Conservation (phyloP, 1,284 basidiomycete species). For the Fomes fomentarius region DNA sequence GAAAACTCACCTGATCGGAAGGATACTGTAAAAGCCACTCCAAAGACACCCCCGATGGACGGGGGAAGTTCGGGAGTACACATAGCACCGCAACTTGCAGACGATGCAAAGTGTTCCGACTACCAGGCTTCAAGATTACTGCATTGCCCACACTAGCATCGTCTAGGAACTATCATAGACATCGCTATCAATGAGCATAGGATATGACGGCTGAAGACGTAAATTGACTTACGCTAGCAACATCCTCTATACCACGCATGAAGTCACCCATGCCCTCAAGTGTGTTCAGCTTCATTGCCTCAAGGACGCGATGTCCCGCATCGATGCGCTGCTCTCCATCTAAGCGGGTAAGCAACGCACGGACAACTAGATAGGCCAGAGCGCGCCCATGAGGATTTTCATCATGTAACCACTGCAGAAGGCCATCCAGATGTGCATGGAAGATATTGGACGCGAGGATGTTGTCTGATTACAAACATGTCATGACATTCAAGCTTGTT, state of each 20-base stretch:
- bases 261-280: slow-evolving; percentile 49
- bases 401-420: slow-evolving; percentile 54
- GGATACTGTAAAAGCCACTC: slow-evolving; percentile 50
- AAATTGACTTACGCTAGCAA: slow-evolving; percentile 44
- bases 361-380: slow-evolving; percentile 61
- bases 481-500: no score
- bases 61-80: slow-evolving; percentile 49
- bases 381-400: slow-evolving; percentile 53
- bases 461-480: slow-evolving; percentile 50
- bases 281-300: slow-evolving; percentile 47
- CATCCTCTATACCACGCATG: slow-evolving; percentile 40
- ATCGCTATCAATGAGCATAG: neutral
- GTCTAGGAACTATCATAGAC: slow-evolving; percentile 40
- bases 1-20: slow-evolving; percentile 27
- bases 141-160: slow-evolving; percentile 47
- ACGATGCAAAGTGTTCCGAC: slow-evolving; percentile 52
- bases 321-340: slow-evolving; percentile 61
- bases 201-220: neutral
- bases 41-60: slow-evolving; percentile 43
- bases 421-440: slow-evolving; percentile 40
- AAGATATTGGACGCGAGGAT: slow-evolving; percentile 54
- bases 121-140: slow-evolving; percentile 61
- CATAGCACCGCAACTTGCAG: slow-evolving; percentile 60
- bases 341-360: slow-evolving; percentile 54
- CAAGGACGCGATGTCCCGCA: slow-evolving; percentile 52